phyloP scores from a whole-genome alignment of 257 asterid genomes.

The Anisodus acutangulus region DNA sequence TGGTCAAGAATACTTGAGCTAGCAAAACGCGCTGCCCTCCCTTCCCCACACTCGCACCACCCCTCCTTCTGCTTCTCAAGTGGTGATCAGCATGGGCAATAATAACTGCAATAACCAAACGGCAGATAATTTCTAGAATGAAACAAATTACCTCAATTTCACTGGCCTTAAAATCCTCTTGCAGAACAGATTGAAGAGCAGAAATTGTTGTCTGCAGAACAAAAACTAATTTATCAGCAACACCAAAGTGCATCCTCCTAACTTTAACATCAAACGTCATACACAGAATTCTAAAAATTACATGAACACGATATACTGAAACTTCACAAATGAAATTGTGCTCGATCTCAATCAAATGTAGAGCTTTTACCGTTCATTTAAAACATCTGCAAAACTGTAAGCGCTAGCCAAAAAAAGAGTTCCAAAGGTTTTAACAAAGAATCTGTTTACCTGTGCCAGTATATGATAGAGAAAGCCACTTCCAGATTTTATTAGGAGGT shows the following conservation, averaged over 20 bases:
- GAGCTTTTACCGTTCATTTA: not conserved
- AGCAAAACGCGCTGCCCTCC: not conserved
- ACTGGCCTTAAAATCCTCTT: constrained; percentile 97
- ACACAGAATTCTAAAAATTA: not conserved
- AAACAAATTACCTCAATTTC: constrained; percentile 83
- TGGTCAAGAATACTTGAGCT: not conserved
- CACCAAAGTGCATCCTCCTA: not conserved
- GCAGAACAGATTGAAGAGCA: constrained; percentile 94
- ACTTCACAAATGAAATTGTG: not conserved
- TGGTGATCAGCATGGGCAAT: not conserved
- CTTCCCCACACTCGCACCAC: too few relatives aligned
- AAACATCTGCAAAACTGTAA: not conserved
- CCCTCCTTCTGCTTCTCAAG: not conserved
- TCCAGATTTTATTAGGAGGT: not conserved
- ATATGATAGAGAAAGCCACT: not conserved
- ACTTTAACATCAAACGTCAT: not conserved
- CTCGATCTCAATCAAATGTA: not conserved
- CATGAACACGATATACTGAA: not conserved
- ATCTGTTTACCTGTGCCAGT: not conserved
- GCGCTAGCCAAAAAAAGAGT: not conserved
- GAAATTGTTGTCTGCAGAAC: constrained; percentile 78
- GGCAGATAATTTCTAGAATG: not conserved
- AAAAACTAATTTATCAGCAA: constrained; percentile 30
- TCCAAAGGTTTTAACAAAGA: not conserved
- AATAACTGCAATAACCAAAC: not conserved